Evolutionary conservation across 2,329 filamentous ascomycete species (phyloP), one percentile per base, ranked within the genome.

Genomic region (Dryadomyces quercivorus): DNA sequence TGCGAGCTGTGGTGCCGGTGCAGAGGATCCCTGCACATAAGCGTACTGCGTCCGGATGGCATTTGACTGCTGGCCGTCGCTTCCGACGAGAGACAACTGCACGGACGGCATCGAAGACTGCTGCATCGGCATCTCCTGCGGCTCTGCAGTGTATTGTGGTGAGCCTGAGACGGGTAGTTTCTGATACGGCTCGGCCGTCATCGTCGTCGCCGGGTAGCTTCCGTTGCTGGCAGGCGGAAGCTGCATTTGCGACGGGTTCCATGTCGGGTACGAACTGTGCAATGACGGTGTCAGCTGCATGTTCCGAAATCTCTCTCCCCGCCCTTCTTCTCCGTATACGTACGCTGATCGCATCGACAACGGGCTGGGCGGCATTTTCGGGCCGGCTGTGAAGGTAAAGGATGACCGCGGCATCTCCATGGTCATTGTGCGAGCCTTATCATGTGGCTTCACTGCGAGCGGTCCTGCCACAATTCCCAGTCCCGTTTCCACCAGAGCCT

Each of bases 401-500:
- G 74, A 73, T 5, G 77, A 74, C 55, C 78, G 70, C 4, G 79
- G 78, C 53, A 80, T 66, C 57, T 81, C 77, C 59, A 80, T 67
- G 56, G 80, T 77, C 38, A 79, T 64, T 3, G 72, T 68, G 50
- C 77, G 70, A 5, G 74, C 64, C 63, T 81, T 79, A 53, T 81
- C 78, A 53, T 77, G 73, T 13, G 75, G 74, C 63, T 81, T 81
- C 49, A 75, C 70, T 2, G 71, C 69, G 45, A 81, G 63, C 10
- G 78, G 74, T 7, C 79, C 78, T 5, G 79, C 78, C 47, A 82
- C 78, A 56, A 82, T 79, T 7, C 79, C 78, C 36, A 82, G 63
- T 2, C 79, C 79, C 0, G 77, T 81, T 64, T 82, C 79, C n/a
- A 82, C 79, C 49, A 84, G 71, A 40, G 82, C 83, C 66, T 93